These are phyloP conservation scores for Talaromyces sp. DNA, from an alignment of 2,329 filamentous ascomycete species.

Conservation along the genomic window DNA sequence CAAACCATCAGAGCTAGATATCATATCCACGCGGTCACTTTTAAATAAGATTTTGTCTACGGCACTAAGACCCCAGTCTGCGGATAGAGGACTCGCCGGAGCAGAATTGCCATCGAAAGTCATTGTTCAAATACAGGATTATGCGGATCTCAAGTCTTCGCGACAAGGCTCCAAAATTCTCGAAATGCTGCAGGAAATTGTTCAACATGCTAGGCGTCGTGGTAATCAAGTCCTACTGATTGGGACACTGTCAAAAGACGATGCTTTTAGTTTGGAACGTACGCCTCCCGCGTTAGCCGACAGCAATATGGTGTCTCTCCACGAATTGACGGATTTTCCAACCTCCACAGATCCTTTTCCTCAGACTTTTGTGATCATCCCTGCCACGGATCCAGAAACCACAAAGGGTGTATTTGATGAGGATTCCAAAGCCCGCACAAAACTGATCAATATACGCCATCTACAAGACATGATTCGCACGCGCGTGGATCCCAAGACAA, in stretches of 20 bases:
- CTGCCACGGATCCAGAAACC: constrained; percentile 35
- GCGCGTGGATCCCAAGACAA: constrained; percentile 28
- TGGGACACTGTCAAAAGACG: constrained; percentile 61
- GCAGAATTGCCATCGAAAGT: constrained; percentile 37
- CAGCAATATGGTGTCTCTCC: background rate
- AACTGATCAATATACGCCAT: constrained; percentile 60
- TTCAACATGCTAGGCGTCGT: constrained; percentile 65
- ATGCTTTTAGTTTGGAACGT: background rate
- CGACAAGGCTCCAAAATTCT: constrained; percentile 66
- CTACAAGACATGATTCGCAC: constrained; percentile 56
- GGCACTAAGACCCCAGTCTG: background rate
- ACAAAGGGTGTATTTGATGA: constrained; percentile 40
- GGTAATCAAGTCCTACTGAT: constrained; percentile 71
- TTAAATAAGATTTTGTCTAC: background rate
- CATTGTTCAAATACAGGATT: constrained; percentile 75
- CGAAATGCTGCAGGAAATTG: constrained; percentile 61
- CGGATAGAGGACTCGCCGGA: constrained; percentile 14
- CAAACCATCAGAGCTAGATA: background rate
- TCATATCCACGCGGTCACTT: background rate
- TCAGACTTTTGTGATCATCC: constrained; percentile 51
- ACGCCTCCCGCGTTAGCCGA: background rate
- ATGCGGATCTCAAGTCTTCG: constrained; percentile 68
- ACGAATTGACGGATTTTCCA: constrained; percentile 11
- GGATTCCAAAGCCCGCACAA: constrained; percentile 44
- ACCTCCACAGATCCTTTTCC: constrained; percentile 36